Evolutionary conservation across 2,329 filamentous ascomycete genomes (phyloP).

Genomic region (Pseudogymnoascus sp.): DNA sequence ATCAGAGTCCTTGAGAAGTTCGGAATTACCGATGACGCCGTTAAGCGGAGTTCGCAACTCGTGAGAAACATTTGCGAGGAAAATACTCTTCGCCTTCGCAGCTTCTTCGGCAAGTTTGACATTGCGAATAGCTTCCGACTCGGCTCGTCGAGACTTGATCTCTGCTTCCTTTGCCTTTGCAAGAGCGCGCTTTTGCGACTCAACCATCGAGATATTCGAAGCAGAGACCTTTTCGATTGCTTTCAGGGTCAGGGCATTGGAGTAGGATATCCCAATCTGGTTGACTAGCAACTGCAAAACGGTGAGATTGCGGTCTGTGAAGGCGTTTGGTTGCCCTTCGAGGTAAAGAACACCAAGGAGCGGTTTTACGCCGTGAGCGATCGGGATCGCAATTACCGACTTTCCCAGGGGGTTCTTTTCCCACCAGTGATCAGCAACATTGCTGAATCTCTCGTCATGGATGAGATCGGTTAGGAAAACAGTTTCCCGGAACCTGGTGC

Average conservation of each 20-base stretch:
- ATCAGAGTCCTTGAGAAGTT: constrained; percentile 69
- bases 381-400: constrained; percentile 73
- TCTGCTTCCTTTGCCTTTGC: constrained; percentile 66
- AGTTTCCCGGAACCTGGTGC: constrained; percentile 66
- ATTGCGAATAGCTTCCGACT: constrained; percentile 69
- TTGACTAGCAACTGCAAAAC: constrained; percentile 67
- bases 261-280: constrained; percentile 68
- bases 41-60: constrained; percentile 78
- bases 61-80: constrained; percentile 73
- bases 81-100: constrained; percentile 75
- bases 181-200: constrained; percentile 66
- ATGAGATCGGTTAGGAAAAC: constrained; percentile 69
- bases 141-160: constrained; percentile 67
- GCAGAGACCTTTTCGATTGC: constrained; percentile 70
- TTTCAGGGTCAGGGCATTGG: constrained; percentile 60
- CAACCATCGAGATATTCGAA: constrained; percentile 71
- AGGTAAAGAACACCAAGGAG: constrained; percentile 70
- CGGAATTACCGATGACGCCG: constrained; percentile 82
- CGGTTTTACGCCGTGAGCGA: constrained; percentile 62
- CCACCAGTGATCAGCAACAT: constrained; percentile 63
- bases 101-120: constrained; percentile 78
- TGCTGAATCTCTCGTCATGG: constrained; percentile 70
- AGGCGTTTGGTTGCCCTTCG: constrained; percentile 66
- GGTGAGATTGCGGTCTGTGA: constrained; percentile 65
- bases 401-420: constrained; percentile 62